phyloP scores from a whole-genome alignment of 2,329 filamentous ascomycete genomes.

The Penicillium sp. region DNA sequence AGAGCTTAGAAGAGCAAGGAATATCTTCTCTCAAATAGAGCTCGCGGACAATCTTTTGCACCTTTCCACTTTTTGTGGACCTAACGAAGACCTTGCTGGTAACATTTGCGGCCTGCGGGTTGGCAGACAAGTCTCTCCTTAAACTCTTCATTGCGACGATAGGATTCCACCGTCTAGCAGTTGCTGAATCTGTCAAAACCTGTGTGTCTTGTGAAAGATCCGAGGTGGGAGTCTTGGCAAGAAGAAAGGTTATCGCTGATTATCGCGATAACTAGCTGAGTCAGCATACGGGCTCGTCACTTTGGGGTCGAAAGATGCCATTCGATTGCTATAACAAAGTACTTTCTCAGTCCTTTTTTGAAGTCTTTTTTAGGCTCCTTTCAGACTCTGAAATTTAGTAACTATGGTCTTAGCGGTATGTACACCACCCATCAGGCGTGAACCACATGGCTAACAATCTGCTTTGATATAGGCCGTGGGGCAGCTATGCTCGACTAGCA shows the following conservation, averaged over 20 bases:
- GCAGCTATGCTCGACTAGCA: constrained; percentile 82
- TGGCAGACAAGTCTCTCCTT: constrained; percentile 55
- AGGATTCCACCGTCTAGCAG: constrained; percentile 14
- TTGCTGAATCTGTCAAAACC: constrained; percentile 4
- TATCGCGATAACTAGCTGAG: constrained; percentile 24
- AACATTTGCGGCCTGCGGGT: constrained; percentile 66
- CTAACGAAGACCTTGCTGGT: constrained; percentile 95
- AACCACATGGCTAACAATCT: constrained; percentile 11
- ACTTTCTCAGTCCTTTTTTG: no score
- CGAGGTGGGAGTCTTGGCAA: constrained; percentile 22
- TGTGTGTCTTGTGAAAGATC: constrained; percentile 7
- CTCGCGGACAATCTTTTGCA: constrained; percentile 97
- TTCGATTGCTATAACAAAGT: background rate
- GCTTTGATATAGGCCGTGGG: constrained; percentile 66
- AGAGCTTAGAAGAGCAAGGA: constrained; percentile 90
- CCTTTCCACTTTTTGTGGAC: constrained; percentile 92
- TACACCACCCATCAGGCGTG: background rate
- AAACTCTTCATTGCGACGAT: constrained; percentile 58
- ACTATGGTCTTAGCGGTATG: constrained; percentile 33
- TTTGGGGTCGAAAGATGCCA: constrained; percentile 3
- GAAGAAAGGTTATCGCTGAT: constrained; percentile 21
- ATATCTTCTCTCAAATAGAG: constrained; percentile 95
- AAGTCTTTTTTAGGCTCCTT: no score
- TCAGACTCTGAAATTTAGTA: background rate
- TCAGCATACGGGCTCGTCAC: constrained; percentile 13